Percentiles rank a stretch among this genome's conserved stretches.
phyloP scores from a whole-genome alignment of 805 yeast species.

The Dipodascus albidus region DNA sequence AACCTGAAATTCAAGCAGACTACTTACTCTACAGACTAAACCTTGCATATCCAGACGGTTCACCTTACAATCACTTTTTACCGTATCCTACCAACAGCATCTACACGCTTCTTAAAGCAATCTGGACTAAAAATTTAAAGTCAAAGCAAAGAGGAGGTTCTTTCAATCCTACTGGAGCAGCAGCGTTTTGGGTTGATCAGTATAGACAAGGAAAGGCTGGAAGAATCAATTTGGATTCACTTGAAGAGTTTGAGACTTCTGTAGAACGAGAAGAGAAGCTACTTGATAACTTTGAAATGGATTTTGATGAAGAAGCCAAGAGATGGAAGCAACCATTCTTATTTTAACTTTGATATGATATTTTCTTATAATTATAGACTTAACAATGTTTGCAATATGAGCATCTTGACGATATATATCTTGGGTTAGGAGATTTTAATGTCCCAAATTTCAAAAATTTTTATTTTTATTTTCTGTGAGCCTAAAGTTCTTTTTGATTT shows the following conservation, averaged over 20 bases:
- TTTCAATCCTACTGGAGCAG: slow-evolving; percentile 47
- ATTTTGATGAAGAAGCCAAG: slow-evolving; percentile 7
- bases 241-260: background rate
- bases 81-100: slow-evolving; percentile 62
- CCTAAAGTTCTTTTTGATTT: background rate
- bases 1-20: slow-evolving; percentile 80
- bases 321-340: slow-evolving; percentile 5
- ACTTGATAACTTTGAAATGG: slow-evolving; percentile 9
- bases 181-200: slow-evolving; percentile 48
- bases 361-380: too few species aligned
- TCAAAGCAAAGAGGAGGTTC: slow-evolving; percentile 11
- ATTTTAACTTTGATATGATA: background rate
- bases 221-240: background rate
- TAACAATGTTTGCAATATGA: background rate
- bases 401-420: background rate
- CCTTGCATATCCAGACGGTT: slow-evolving; percentile 20
- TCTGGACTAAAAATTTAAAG: slow-evolving; percentile 31
- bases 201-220: slow-evolving; percentile 48
- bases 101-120: slow-evolving; percentile 38
- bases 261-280: background rate
- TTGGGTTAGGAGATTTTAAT: background rate
- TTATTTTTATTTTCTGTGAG: too few species aligned
- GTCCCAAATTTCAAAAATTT: slow-evolving; percentile 1
- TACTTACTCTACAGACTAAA: slow-evolving; percentile 68
- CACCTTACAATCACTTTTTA: slow-evolving; percentile 35